phyloP scores from a whole-genome alignment of 2,329 filamentous ascomycete genomes.

The Neospermospora avenae region DNA sequence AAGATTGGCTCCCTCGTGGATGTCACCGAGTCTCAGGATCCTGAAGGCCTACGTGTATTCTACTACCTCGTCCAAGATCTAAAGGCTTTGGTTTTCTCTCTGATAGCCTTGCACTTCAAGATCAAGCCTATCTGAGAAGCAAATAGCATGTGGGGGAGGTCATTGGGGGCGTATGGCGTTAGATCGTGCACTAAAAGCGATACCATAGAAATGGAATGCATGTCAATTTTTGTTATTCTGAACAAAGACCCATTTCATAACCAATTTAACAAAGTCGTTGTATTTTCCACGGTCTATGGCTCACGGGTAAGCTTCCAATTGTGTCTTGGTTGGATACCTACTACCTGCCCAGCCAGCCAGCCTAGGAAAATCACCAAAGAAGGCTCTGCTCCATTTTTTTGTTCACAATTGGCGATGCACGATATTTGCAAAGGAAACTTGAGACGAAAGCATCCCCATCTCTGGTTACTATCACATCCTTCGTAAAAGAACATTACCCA shows the following conservation, averaged over 20 bases:
- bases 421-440: no score
- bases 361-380: no score
- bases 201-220: slow-evolving; percentile 29
- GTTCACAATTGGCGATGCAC: no score
- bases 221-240: not conserved
- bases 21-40: slow-evolving; percentile 92
- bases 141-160: slow-evolving; percentile 4
- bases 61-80: slow-evolving; percentile 98
- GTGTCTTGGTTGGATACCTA: no score
- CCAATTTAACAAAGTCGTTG: not conserved
- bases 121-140: slow-evolving; percentile 71
- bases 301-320: not conserved
- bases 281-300: not conserved
- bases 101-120: slow-evolving; percentile 98
- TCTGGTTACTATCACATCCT: no score
- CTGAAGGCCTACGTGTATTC: slow-evolving; percentile 93
- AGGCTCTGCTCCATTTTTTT: no score
- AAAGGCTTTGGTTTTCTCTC: slow-evolving; percentile 92
- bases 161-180: slow-evolving; percentile 30
- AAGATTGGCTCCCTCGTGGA: slow-evolving; percentile 98
- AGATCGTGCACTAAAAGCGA: slow-evolving; percentile 24
- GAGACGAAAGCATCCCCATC: no score
- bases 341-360: no score
- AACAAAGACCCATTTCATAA: not conserved
- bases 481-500: not conserved